A percentile compares a stretch with the other conserved stretches of the same genome.
phyloP scores from a whole-genome alignment of 2,329 filamentous ascomycete species.

The Colletotrichum abscissum region DNA sequence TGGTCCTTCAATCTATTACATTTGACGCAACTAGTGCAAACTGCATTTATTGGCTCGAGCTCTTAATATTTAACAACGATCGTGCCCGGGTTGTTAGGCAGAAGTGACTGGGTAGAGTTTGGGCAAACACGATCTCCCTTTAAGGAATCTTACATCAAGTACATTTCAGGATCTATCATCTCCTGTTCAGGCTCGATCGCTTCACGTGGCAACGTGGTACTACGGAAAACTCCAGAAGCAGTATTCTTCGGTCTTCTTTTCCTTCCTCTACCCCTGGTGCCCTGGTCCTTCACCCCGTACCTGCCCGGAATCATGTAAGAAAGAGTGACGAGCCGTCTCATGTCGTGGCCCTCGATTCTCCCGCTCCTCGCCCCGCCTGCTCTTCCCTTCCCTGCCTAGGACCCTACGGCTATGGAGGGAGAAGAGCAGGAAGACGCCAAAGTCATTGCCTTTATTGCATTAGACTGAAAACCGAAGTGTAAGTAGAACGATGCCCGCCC shows the following conservation, averaged over 20 bases:
- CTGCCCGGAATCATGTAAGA: neutral
- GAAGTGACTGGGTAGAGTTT: neutral
- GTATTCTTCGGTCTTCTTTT: neutral
- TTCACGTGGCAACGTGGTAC: neutral
- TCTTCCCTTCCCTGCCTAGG: too few species aligned
- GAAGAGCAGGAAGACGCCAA: neutral
- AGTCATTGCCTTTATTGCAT: constrained; percentile 3
- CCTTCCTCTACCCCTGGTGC: neutral
- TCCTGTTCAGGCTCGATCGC: neutral
- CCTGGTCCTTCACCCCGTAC: neutral
- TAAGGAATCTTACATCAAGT: constrained; percentile 3
- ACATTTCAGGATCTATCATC: neutral
- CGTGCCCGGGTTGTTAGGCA: neutral
- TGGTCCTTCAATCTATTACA: neutral
- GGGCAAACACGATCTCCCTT: constrained; percentile 4
- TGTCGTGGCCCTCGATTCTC: neutral
- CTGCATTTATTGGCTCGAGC: neutral
- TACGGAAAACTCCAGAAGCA: neutral
- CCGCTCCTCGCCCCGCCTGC: neutral
- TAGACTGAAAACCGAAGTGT: neutral
- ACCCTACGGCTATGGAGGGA: neutral
- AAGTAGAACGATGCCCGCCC: neutral
- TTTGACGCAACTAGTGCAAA: neutral
- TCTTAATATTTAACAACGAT: neutral
- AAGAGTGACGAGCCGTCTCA: neutral